phyloP scores from a whole-genome alignment of 495 filamentous ascomycete genomes.

The Thermothielavioides terrestris region DNA sequence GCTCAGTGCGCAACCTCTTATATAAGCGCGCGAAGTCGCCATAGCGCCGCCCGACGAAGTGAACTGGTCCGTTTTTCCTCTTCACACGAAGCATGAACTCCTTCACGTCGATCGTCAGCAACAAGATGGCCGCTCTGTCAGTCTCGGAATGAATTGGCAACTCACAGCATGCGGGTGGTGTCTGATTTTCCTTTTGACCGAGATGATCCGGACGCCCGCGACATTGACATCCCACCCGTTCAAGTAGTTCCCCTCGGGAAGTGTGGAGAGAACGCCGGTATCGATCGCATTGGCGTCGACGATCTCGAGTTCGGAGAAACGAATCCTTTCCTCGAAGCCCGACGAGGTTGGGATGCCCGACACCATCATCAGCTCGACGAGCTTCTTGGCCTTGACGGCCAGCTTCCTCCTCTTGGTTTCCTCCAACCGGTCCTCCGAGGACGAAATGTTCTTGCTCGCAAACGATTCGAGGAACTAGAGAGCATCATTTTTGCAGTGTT shows the following conservation, averaged over 20 bases:
- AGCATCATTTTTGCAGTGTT: conserved; percentile 7
- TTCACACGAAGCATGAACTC: conserved; percentile 86
- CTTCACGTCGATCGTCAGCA: conserved; percentile 36
- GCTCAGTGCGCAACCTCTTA: conserved; percentile 68
- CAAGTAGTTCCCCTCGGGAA: conserved; percentile 82
- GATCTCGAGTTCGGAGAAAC: conserved; percentile 93
- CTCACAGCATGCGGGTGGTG: conserved; percentile 88
- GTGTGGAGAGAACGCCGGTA: conserved; percentile 70
- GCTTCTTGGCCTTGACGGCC: conserved; percentile 83
- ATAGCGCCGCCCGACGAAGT: conserved; percentile 77
- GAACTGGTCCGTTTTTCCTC: conserved; percentile 57
- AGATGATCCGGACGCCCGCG: conserved; percentile 73
- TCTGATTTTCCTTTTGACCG: conserved; percentile 75
- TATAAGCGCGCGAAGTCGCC: conserved; percentile 78
- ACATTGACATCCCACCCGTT: conserved; percentile 98
- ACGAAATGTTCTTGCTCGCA: conserved; percentile 95
- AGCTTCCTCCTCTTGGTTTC: conserved; percentile 93
- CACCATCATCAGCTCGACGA: conserved; percentile 99
- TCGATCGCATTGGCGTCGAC: conserved; percentile 90
- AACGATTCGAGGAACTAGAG: conserved; percentile 89
- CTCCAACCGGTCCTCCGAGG: conserved; percentile 89
- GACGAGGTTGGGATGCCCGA: conserved; percentile 92
- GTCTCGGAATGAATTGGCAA: neutral
- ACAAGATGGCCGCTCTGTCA: neutral
- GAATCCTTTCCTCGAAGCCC: conserved; percentile 92